Percentiles rank a stretch among this genome's conserved stretches.
These are phyloP conservation scores for Leishmania turanica DNA, from an alignment of 208 protist species.

Conservation along the genomic window DNA sequence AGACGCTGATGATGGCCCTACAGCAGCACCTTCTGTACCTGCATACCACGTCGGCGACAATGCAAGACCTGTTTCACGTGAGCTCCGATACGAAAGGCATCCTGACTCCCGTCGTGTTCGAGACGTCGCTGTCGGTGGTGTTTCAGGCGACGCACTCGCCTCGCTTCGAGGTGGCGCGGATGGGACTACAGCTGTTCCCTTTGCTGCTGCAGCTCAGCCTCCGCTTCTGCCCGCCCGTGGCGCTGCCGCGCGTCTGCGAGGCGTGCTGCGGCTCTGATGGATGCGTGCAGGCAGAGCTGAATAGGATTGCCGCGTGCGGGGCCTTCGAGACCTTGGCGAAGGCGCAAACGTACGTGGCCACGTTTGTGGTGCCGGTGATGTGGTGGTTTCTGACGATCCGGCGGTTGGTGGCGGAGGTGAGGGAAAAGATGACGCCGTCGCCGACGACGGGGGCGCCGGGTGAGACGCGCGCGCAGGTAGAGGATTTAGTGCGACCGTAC, in stretches of 20 bases:
- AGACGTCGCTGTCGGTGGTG: constrained; percentile 24
- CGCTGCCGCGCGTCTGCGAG: constrained; percentile 29
- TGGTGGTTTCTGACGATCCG: constrained; percentile 63
- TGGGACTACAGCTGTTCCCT: constrained; percentile 72
- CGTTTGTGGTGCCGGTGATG: constrained; percentile 42
- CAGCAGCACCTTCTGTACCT: constrained; percentile 57
- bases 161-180: constrained; percentile 72
- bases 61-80: constrained; percentile 32
- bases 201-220: constrained; percentile 69
- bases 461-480: constrained; percentile 11
- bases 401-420: constrained; percentile 18
- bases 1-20: constrained; percentile 87
- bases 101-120: constrained; percentile 5
- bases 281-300: constrained; percentile 30
- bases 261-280: constrained; percentile 33
- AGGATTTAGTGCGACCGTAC: constrained; percentile 27
- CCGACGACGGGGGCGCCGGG: neutral
- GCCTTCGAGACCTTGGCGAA: constrained; percentile 9
- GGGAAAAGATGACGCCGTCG: neutral
- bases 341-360: constrained; percentile 31
- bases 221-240: constrained; percentile 35
- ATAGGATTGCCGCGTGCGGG: constrained; percentile 12
- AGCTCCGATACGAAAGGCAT: constrained; percentile 6
- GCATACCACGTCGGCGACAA: neutral
- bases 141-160: constrained; percentile 32